These are phyloP conservation scores for Tetraselmis chui DNA, from an alignment of 139 green algal genomes.

Conservation along the genomic window DNA sequence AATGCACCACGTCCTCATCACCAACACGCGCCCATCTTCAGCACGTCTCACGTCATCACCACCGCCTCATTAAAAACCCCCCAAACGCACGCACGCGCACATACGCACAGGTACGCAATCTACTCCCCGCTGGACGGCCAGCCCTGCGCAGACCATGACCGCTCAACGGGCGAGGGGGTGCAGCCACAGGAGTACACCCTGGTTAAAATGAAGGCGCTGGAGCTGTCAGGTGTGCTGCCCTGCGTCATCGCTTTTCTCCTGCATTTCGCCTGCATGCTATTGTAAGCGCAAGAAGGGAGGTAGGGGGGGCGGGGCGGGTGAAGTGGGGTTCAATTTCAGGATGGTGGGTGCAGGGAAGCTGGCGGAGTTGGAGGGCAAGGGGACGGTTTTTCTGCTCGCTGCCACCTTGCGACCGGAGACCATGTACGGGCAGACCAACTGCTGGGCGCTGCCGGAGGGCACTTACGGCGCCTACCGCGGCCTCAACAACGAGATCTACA, in stretches of 20 bases:
- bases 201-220: slow-evolving; percentile 90
- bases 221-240: slow-evolving; percentile 47
- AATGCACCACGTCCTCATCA: no score
- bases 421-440: slow-evolving; percentile 99
- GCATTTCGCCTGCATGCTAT: slow-evolving; percentile 1
- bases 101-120: slow-evolving; percentile 63
- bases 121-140: slow-evolving; percentile 93
- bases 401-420: slow-evolving; percentile 96
- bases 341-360: slow-evolving; percentile 58
- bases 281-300: background rate
- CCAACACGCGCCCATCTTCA: no score
- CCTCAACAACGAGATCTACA: slow-evolving; percentile 75
- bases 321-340: no score
- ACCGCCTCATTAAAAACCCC: no score
- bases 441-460: slow-evolving; percentile 93
- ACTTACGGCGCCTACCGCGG: slow-evolving; percentile 84
- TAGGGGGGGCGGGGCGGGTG: background rate
- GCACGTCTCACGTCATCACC: no score
- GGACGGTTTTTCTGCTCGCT: slow-evolving; percentile 80
- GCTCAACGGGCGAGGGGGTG: slow-evolving; percentile 88
- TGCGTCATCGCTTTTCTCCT: background rate
- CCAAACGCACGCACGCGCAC: no score
- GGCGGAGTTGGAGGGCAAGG: slow-evolving; percentile 52
- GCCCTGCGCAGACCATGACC: slow-evolving; percentile 92
- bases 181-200: slow-evolving; percentile 94